Base-by-base conservation (phyloP, 208 protist genomes). In the Crithidia bombi region DNA sequence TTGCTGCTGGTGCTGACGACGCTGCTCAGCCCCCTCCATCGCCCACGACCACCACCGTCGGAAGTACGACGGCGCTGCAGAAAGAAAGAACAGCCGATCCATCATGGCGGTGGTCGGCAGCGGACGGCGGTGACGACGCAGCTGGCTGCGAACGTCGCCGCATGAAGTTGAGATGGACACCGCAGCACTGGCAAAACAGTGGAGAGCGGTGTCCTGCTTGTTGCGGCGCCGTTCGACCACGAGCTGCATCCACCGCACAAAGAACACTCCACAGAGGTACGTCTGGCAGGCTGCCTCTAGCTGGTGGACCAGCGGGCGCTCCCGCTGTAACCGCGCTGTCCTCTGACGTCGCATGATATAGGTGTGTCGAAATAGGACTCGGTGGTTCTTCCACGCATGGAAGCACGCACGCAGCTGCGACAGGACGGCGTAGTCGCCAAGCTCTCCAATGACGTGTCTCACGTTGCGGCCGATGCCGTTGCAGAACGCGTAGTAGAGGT, bases 301-400 rank as follows among this genome's bases (percentile, higher is more conserved):
- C 46, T 54, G 64, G 19, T 14, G 30, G 21, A 64, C 71, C 33
- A 77, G 51, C 30, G 30, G 56, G 21, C 52, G 64, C 44, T 71
- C 71, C 19, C 64, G 63, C 43, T 72, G 32, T 36, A 89, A 52
- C 19, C 86, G 75, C 17, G 56, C 72, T 23, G 69, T 51, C 33
- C 82, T 77, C 64, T 88, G 73, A 12, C 62, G 57, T 1, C 86
- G 82, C 67, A 94, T 75, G 23, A 86, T 25, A 74, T 91, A 82
- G 59, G 74, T 62, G 56, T 78, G 79, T 0, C 59, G 65, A 39
- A 85, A 95, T 26, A 85, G 47, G n/a, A 47, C 25, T 14, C 51
- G 49, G 56, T 90, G 85, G 54, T 74, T 49, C 30, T 44, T 69
- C 88, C 91, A 96, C 11, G 61, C 28, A 17, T 79, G 49, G 66